A percentile compares a stretch with the other conserved stretches of the same genome.
These are phyloP conservation scores for Collybia mongolica DNA, from an alignment of 768 basidiomycete species.

Conservation along the genomic window DNA sequence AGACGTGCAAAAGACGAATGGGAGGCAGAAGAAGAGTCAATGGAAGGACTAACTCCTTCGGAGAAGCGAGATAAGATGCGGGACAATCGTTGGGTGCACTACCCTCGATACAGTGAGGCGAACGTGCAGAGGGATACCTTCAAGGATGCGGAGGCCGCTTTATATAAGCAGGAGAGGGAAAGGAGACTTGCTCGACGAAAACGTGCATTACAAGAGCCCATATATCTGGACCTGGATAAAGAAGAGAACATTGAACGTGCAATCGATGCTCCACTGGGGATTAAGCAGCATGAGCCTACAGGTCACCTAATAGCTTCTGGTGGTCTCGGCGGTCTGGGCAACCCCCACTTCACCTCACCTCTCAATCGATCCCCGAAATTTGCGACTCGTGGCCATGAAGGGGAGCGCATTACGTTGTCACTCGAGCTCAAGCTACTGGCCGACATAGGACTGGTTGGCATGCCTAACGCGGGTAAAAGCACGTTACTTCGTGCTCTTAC, in stretches of 20 bases:
- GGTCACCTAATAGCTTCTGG: conserved; percentile 75
- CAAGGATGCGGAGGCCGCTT: conserved; percentile 62
- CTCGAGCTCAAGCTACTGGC: conserved; percentile 93
- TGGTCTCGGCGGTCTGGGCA: conserved; percentile 82
- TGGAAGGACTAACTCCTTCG: conserved; percentile 43
- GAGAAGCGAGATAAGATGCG: conserved; percentile 61
- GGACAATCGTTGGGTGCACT: conserved; percentile 76
- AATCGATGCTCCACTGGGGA: conserved; percentile 64
- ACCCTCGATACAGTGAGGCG: conserved; percentile 61
- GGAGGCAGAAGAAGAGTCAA: conserved; percentile 67
- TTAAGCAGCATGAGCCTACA: conserved; percentile 45
- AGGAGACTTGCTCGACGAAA: conserved; percentile 45
- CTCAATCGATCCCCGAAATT: conserved; percentile 82
- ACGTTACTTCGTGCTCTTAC: conserved; percentile 90
- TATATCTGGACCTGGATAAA: conserved; percentile 64
- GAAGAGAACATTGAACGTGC: conserved; percentile 38
- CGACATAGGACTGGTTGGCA: conserved; percentile 93
- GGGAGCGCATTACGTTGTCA: conserved; percentile 77
- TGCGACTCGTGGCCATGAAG: conserved; percentile 74
- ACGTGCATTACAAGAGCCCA: conserved; percentile 38
- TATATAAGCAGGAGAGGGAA: conserved; percentile 63
- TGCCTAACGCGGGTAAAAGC: conserved; percentile 94
- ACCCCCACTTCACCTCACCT: conserved; percentile 77
- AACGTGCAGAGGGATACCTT: conserved; percentile 67
- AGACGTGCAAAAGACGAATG: conserved; percentile 65